phyloP scores from a whole-genome alignment of 768 basidiomycete species.

The Amanita exitialis region DNA sequence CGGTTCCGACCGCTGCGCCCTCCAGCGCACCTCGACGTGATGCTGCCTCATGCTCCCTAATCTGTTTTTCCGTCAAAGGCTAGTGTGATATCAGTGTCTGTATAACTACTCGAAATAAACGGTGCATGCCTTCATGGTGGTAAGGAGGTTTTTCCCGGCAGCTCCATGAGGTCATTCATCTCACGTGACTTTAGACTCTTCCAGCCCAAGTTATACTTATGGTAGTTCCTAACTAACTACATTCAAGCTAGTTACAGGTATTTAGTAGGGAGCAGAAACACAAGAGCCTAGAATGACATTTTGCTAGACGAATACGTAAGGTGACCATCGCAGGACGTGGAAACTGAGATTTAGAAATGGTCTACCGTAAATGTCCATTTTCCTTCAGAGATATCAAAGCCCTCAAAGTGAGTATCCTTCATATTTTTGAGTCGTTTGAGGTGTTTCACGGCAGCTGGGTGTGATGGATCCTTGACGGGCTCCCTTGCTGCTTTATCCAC shows the following conservation, averaged over 20 bases:
- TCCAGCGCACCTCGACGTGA: slow-evolving; percentile 55
- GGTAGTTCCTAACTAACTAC: no score
- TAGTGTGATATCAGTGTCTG: slow-evolving; percentile 6
- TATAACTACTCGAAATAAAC: neutral
- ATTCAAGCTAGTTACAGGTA: no score
- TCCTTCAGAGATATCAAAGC: slow-evolving; percentile 71
- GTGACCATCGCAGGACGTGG: neutral
- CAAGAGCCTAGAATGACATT: neutral
- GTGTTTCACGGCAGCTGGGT: slow-evolving; percentile 61
- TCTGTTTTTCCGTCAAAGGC: slow-evolving; percentile 33
- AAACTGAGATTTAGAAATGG: slow-evolving; percentile 59
- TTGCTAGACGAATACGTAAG: neutral
- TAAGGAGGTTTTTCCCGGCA: neutral
- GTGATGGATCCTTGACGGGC: slow-evolving; percentile 73
- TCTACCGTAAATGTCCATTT: slow-evolving; percentile 92
- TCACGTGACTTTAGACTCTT: neutral
- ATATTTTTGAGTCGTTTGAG: slow-evolving; percentile 76
- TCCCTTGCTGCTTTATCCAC: slow-evolving; percentile 87
- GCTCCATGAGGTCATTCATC: neutral
- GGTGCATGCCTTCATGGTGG: neutral
- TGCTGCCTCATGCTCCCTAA: slow-evolving; percentile 41
- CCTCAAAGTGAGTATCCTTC: slow-evolving; percentile 78
- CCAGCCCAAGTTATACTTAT: no score
- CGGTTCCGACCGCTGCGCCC: slow-evolving; percentile 38
- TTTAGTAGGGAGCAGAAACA: no score